Evolutionary conservation across 2,329 filamentous ascomycete genomes (phyloP).

Genomic region (Pseudocercospora ulei): DNA sequence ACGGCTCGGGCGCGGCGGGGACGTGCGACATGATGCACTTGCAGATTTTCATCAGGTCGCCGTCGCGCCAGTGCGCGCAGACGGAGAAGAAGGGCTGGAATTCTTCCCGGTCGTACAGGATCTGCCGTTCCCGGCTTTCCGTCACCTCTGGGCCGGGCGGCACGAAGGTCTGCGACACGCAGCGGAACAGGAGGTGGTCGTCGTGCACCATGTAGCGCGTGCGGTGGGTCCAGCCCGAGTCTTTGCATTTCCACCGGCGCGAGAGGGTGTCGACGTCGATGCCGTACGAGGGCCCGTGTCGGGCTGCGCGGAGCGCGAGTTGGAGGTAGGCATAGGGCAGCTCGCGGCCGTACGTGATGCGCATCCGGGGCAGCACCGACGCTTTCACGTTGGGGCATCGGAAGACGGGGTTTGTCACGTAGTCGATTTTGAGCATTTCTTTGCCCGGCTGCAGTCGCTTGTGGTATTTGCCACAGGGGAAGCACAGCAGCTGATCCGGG

Average conservation of each 20-base stretch:
- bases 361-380: constrained; percentile 44
- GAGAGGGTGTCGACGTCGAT: constrained; percentile 42
- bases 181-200: constrained; percentile 50
- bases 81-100: constrained; percentile 55
- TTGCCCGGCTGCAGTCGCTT: constrained; percentile 45
- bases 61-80: constrained; percentile 54
- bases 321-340: constrained; percentile 52
- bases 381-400: constrained; percentile 47
- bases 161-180: constrained; percentile 48
- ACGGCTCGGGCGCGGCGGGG: constrained; percentile 40
- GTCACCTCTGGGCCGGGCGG: constrained; percentile 42
- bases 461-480: constrained; percentile 50
- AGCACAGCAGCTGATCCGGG: constrained; percentile 51
- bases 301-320: constrained; percentile 44
- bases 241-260: constrained; percentile 47
- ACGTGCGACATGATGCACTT: constrained; percentile 54
- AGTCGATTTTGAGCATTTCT: constrained; percentile 47
- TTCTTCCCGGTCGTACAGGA: constrained; percentile 52
- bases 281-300: constrained; percentile 43
- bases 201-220: constrained; percentile 47
- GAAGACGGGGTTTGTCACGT: constrained; percentile 49
- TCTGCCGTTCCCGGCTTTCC: constrained; percentile 44
- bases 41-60: constrained; percentile 50
- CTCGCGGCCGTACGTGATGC: constrained; percentile 47
- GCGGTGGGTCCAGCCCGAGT: constrained; percentile 47